Conservation (phyloP, 192 early-diverging fungal genomes). For the Linnemannia schmuckeri region DNA sequence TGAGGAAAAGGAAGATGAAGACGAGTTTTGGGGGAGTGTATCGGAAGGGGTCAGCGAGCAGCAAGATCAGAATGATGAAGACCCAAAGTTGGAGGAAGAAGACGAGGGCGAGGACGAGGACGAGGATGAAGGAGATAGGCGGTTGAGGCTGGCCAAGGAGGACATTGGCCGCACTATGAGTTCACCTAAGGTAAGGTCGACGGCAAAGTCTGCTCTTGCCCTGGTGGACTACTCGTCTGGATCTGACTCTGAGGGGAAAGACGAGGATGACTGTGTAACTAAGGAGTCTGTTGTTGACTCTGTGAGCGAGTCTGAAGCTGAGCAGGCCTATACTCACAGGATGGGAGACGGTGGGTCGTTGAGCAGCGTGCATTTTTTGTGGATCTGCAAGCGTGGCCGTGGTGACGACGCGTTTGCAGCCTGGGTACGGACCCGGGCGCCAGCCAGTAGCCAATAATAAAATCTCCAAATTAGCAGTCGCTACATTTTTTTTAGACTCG, state of each 20-base stretch:
- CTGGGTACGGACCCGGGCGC: constrained; percentile 11
- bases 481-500: neutral
- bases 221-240: constrained; percentile 44
- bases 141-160: constrained; percentile 9
- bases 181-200: no score
- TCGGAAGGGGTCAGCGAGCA: neutral
- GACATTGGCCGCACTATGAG: constrained; percentile 6
- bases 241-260: constrained; percentile 26
- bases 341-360: constrained; percentile 40
- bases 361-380: constrained; percentile 39
- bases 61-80: neutral
- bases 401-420: constrained; percentile 1
- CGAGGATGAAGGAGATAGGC: constrained; percentile 3
- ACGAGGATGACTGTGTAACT: no score
- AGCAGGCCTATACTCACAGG: neutral
- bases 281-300: neutral
- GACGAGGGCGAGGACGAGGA: neutral
- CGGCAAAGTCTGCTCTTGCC: neutral
- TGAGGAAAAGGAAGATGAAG: neutral
- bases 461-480: neutral
- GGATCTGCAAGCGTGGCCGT: constrained; percentile 44
- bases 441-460: neutral
- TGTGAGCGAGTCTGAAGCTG: neutral
- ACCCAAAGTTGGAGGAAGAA: neutral
- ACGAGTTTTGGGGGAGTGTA: neutral